Evolutionary conservation across 768 basidiomycete species (phyloP).

Genomic region (Phaeotremella fagi): DNA sequence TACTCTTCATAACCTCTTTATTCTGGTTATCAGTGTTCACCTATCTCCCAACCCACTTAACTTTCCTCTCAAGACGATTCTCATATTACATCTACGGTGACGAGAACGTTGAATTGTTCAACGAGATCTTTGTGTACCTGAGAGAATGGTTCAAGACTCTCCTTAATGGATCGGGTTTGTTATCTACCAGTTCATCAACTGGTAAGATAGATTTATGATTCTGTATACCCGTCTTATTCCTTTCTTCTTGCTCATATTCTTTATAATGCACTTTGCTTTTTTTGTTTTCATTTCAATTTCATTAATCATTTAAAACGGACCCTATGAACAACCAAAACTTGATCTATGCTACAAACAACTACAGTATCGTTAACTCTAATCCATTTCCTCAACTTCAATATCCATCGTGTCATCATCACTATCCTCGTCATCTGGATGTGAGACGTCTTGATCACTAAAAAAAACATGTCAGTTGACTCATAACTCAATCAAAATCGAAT

Average conservation of each 20-base stretch:
- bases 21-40: constrained; percentile 56
- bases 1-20: constrained; percentile 46
- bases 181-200: background rate
- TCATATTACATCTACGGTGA: constrained; percentile 64
- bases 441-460: constrained; percentile 41
- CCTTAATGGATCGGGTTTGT: background rate
- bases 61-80: constrained; percentile 55
- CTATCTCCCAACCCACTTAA: constrained; percentile 60
- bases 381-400: constrained; percentile 69
- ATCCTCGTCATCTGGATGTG: constrained; percentile 48
- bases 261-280: background rate
- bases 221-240: too few species aligned
- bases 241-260: too few species aligned
- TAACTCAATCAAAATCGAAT: too few species aligned
- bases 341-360: background rate
- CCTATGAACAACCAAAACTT: too few species aligned
- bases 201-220: background rate
- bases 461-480: constrained; percentile 53
- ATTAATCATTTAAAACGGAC: too few species aligned
- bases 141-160: background rate
- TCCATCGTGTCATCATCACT: constrained; percentile 60
- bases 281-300: too few species aligned
- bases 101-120: constrained; percentile 43
- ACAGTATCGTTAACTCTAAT: constrained; percentile 41
- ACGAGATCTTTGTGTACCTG: background rate